Conservation (phyloP, 2,329 filamentous ascomycete species). For the Grosmannia serpens region DNA sequence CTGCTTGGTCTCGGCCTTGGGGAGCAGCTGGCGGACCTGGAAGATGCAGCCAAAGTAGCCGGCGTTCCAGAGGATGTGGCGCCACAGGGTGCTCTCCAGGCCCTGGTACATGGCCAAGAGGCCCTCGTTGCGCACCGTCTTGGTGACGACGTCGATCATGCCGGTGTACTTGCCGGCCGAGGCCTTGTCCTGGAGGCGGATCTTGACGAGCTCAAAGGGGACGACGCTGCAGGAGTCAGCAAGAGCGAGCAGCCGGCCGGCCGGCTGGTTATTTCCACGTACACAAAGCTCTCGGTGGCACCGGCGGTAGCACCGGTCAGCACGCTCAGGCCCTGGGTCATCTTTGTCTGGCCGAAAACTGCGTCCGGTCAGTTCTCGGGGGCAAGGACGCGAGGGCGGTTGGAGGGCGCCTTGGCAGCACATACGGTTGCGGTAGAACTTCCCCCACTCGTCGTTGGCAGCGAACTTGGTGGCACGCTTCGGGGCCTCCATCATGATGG, state of each 20-base stretch:
- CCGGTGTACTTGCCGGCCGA: conserved; percentile 80
- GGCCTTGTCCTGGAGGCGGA: conserved; percentile 89
- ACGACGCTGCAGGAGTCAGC: conserved; percentile 46
- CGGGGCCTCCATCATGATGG: conserved; percentile 88
- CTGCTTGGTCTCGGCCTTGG: conserved; percentile 67
- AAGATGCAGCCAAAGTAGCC: conserved; percentile 98
- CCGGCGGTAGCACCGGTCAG: conserved; percentile 91
- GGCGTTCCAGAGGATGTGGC: conserved; percentile 77
- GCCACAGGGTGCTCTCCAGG: conserved; percentile 92
- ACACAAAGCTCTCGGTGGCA: conserved; percentile 79
- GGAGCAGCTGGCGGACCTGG: conserved; percentile 80
- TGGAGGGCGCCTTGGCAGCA: neutral
- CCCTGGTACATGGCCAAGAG: conserved; percentile 88
- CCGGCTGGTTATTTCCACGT: neutral
- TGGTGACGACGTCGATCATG: conserved; percentile 66
- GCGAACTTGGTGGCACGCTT: conserved; percentile 72
- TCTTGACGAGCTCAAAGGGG: conserved; percentile 97
- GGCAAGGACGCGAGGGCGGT: neutral
- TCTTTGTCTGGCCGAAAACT: conserved; percentile 70
- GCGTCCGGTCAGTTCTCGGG: neutral
- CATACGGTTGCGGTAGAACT: conserved; percentile 65
- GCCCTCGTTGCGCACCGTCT: conserved; percentile 42
- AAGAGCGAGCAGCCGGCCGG: neutral
- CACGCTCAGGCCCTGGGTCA: conserved; percentile 84
- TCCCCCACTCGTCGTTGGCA: conserved; percentile 96